phyloP scores from a whole-genome alignment of 1,284 basidiomycete genomes.

The Schizopora paradoxa region DNA sequence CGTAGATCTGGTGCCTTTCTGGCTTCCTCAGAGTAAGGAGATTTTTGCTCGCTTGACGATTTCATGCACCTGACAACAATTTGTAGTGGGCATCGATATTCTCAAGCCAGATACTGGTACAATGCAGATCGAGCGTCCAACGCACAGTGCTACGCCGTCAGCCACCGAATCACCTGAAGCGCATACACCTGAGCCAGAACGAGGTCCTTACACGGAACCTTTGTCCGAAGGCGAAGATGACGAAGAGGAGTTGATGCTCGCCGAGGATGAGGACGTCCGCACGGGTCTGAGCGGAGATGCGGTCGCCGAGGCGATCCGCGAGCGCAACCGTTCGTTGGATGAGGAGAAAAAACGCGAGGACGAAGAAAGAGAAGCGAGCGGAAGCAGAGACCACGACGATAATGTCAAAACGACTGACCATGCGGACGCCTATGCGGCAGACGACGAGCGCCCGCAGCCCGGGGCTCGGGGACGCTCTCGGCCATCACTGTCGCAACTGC shows the following conservation, averaged over 20 bases:
- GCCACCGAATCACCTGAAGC: slow-evolving; percentile 45
- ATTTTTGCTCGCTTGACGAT: slow-evolving; percentile 14
- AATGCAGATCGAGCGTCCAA: slow-evolving; percentile 73
- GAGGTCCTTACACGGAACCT: slow-evolving; percentile 69
- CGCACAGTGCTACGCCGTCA: slow-evolving; percentile 32
- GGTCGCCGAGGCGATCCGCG: slow-evolving; percentile 75
- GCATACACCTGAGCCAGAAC: slow-evolving; percentile 41
- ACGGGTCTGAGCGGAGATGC: slow-evolving; percentile 69
- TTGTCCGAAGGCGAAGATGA: slow-evolving; percentile 90
- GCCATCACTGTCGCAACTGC: slow-evolving; percentile 23
- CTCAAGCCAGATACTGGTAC: slow-evolving; percentile 81
- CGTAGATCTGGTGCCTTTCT: slow-evolving; percentile 98
- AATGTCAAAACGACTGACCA: slow-evolving; percentile 26
- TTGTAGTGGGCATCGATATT: slow-evolving; percentile 86
- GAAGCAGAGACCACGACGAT: slow-evolving; percentile 20
- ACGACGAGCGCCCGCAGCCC: slow-evolving; percentile 40
- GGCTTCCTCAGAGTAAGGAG: slow-evolving; percentile 86
- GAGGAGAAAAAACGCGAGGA: slow-evolving; percentile 18
- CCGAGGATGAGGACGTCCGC: slow-evolving; percentile 73
- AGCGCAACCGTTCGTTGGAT: slow-evolving; percentile 68
- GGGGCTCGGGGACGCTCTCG: slow-evolving; percentile 24
- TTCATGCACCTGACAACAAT: not conserved
- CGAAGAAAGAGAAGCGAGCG: slow-evolving; percentile 14
- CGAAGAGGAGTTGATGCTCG: slow-evolving; percentile 58
- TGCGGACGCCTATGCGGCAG: slow-evolving; percentile 30